These are phyloP conservation scores for Prosopis cineraria DNA, from an alignment of 306 rosid species.

Conservation along the genomic window DNA sequence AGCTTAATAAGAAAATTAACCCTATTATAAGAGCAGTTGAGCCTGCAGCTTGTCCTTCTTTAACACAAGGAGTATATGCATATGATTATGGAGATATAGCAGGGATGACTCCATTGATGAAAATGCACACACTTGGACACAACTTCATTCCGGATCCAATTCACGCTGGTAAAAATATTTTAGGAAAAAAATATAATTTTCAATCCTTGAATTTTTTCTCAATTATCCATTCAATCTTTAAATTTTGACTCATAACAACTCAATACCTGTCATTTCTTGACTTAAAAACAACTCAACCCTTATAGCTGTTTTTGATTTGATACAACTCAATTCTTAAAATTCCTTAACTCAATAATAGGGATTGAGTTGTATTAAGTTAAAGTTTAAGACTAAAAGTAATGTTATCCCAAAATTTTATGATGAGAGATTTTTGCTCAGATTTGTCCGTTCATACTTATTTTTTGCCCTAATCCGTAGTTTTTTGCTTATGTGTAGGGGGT, in stretches of 20 bases:
- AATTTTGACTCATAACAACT: too few relatives aligned
- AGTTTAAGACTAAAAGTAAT: too few relatives aligned
- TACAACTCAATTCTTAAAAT: too few relatives aligned
- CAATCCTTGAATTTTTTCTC: too few relatives aligned
- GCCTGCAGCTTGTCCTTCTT: slow-evolving; percentile 92
- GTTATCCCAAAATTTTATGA: too few relatives aligned
- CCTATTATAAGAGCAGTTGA: slow-evolving; percentile 92
- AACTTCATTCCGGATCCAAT: slow-evolving; percentile 93
- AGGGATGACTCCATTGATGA: slow-evolving; percentile 95
- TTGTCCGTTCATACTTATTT: not conserved
- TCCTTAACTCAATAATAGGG: too few relatives aligned
- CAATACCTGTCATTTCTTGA: too few relatives aligned
- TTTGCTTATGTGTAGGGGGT: slow-evolving; percentile 61
- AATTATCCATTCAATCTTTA: too few relatives aligned
- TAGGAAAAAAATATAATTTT: too few relatives aligned
- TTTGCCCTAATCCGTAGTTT: not conserved
- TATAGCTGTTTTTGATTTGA: too few relatives aligned
- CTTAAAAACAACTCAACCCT: too few relatives aligned
- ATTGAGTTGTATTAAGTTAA: too few relatives aligned
- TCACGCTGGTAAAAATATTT: slow-evolving; percentile 81
- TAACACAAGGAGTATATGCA: slow-evolving; percentile 77
- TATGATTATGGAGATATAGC: slow-evolving; percentile 93
- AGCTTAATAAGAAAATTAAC: slow-evolving; percentile 71
- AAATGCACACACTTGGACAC: slow-evolving; percentile 97
- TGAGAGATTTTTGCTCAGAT: slow-evolving; percentile 1